Evolutionary conservation across 2,329 filamentous ascomycete genomes (phyloP), one percentile per base, ranked within the genome.

Genomic region (Epichloe amarillans): DNA sequence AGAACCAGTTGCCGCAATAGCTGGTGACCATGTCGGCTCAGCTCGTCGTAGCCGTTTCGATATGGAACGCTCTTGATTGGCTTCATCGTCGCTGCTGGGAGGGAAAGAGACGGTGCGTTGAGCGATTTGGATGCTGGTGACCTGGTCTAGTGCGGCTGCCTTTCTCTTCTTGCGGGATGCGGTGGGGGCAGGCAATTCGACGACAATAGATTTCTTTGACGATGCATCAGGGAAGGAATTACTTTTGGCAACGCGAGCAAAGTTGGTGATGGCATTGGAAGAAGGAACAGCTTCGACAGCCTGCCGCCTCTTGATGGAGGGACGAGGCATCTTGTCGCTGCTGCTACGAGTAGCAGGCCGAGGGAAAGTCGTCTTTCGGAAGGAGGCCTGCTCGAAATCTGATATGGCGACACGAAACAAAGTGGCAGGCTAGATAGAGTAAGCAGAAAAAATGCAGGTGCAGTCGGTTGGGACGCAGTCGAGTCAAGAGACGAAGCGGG

Each of bases 201-300:
- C 54, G 52, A 58, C 50, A 46, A 57, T 53, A 21, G 57, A 57
- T 26, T 70, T 69, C 56, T 72, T 71, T 36, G 59, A 42, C 8
- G 65, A 56, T n/a, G 51, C 40, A 42, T 61, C 60, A 15, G 54
- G 52, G 19, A 59, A 55, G 17, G 54, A 51, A 19, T 63, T 57
- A 21, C 60, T 58, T 62, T 77, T 78, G 36, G 73, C 75, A 46
- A 76, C 62, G 49, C 72, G 73, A 44, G 69, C 58, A 58, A 75
- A 77, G 58, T 56, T 67, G 63, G 60, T 65, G 50, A 77, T 75
- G 55, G 61, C 53, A 23, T 62, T 62, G 38, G 49, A 39, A 30
- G 49, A 44, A 46, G 53, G 50, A 1, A 56, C 48, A 23, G 52
- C 47, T 50, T 53, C 44, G 26, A 46, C 52, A 10, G 49, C 53